phyloP scores from a whole-genome alignment of 306 rosid species.

The Bauhinia variegata region DNA sequence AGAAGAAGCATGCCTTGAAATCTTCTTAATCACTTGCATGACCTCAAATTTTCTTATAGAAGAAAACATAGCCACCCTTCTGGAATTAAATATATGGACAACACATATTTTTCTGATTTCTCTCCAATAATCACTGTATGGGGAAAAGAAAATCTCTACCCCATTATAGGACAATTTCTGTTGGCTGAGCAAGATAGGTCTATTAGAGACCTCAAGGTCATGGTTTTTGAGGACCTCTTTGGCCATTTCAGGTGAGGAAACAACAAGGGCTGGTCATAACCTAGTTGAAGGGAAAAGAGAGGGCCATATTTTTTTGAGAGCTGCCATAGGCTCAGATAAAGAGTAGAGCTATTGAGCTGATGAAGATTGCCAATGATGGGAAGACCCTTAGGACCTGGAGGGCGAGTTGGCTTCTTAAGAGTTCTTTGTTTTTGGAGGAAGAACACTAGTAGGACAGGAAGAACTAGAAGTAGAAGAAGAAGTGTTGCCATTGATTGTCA shows the following conservation, averaged over 20 bases:
- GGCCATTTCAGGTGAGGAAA: slow-evolving; percentile 34
- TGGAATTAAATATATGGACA: slow-evolving; percentile 39
- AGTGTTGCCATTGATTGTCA: background rate
- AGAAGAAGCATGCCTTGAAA: slow-evolving; percentile 29
- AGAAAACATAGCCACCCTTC: slow-evolving; percentile 25
- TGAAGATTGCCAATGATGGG: slow-evolving; percentile 57
- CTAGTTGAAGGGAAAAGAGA: slow-evolving; percentile 48
- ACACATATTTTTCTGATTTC: slow-evolving; percentile 43
- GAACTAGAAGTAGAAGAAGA: background rate
- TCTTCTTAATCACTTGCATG: slow-evolving; percentile 7
- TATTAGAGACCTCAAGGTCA: slow-evolving; percentile 25
- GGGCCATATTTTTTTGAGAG: no score
- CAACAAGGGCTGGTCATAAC: slow-evolving; percentile 34
- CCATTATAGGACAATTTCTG: slow-evolving; percentile 44
- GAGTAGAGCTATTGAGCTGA: slow-evolving; percentile 35
- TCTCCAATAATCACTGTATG: slow-evolving; percentile 47
- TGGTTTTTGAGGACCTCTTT: slow-evolving; percentile 25
- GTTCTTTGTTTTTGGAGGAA: background rate
- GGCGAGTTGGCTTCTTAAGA: background rate
- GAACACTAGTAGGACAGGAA: background rate
- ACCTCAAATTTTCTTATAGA: slow-evolving; percentile 34
- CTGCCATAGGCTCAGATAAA: slow-evolving; percentile 34
- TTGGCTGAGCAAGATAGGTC: slow-evolving; percentile 35
- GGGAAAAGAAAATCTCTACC: slow-evolving; percentile 38
- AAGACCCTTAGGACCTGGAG: slow-evolving; percentile 53